These are phyloP conservation scores for Raddia distichophylla DNA, from an alignment of 176 grass and related monocot species.

Conservation along the genomic window DNA sequence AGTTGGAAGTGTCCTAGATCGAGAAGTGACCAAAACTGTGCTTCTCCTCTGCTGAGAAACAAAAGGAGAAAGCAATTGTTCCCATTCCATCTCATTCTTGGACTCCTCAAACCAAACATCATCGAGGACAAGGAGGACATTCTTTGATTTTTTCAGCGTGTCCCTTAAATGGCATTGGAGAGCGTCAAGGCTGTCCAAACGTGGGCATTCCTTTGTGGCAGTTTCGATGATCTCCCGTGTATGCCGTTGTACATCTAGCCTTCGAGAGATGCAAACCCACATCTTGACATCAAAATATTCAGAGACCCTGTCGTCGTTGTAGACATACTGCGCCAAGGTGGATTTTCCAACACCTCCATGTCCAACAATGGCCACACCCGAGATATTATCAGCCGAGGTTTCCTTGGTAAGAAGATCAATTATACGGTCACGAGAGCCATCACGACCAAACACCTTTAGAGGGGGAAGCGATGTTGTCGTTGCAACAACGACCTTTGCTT, in stretches of 20 bases:
- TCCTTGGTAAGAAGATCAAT: neutral
- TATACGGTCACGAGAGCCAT: neutral
- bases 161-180: neutral
- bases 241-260: neutral
- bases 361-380: too few relatives aligned
- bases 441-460: neutral
- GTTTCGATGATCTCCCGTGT: constrained; percentile 24
- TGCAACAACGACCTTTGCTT: too few relatives aligned
- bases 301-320: neutral
- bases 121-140: constrained; percentile 31
- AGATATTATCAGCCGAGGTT: too few relatives aligned
- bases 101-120: constrained; percentile 9
- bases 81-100: neutral
- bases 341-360: neutral
- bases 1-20: neutral
- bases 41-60: neutral
- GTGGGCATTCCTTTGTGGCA: neutral
- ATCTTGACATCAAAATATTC: neutral
- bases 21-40: constrained; percentile 8
- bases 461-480: neutral
- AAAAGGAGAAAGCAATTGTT: constrained; percentile 1
- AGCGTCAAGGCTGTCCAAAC: neutral
- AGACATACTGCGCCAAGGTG: constrained; percentile 7
- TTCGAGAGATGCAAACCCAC: constrained; percentile 11
- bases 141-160: neutral